Evolutionary conservation across 2,329 filamentous ascomycete genomes (phyloP).

Genomic region (Epichloe typhina): DNA sequence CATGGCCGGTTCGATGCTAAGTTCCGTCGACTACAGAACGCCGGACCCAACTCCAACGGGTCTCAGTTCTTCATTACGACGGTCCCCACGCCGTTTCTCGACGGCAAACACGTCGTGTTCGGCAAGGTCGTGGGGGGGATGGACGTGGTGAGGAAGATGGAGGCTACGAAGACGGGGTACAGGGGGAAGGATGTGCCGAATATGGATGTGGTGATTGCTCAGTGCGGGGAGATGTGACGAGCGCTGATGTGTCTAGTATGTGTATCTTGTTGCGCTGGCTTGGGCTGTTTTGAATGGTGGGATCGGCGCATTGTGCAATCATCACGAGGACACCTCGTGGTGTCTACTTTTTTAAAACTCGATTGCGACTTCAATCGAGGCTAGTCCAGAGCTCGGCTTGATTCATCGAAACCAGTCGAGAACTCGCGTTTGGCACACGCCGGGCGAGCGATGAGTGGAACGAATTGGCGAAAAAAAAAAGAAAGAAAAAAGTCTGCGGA

Average conservation of each 20-base stretch:
- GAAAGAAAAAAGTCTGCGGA: no score
- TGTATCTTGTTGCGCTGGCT: no score
- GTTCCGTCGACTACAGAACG: constrained; percentile 45
- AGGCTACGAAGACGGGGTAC: constrained; percentile 71
- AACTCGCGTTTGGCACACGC: no score
- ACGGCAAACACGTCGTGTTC: constrained; percentile 92
- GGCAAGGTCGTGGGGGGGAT: constrained; percentile 80
- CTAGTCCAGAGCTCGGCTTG: no score
- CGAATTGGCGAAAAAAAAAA: no score
- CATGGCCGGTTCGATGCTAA: not conserved
- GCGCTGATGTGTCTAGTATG: constrained; percentile 29
- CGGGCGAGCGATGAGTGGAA: no score
- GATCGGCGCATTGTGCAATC: no score
- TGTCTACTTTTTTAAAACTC: no score
- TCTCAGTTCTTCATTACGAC: constrained; percentile 97
- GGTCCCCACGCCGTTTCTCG: constrained; percentile 71
- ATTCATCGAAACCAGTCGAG: no score
- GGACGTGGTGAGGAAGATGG: constrained; percentile 85
- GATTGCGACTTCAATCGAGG: no score
- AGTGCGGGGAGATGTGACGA: constrained; percentile 83
- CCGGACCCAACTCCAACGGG: constrained; percentile 84
- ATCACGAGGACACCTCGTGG: no score
- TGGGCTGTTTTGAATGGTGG: not conserved
- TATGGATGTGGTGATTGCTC: constrained; percentile 67
- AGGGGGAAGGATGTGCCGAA: constrained; percentile 67